Percentiles rank a stretch among this genome's conserved stretches.
Evolutionary conservation across 2,329 filamentous ascomycete species (phyloP).

Genomic region (Talaromyces sp.): DNA sequence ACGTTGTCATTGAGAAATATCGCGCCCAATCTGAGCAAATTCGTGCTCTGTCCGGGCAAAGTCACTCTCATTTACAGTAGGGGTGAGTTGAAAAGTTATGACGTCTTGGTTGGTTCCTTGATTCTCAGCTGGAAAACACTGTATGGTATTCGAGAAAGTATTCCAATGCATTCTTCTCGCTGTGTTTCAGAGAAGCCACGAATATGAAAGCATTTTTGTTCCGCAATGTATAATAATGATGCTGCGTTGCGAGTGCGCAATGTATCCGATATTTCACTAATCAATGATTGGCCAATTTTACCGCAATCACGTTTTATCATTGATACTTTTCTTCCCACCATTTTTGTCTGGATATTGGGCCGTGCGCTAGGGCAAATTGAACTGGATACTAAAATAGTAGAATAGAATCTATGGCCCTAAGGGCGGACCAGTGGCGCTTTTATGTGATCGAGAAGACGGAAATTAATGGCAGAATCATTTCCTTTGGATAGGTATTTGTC

Average conservation of each 20-base stretch:
- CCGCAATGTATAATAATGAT: not conserved
- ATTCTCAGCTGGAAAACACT: constrained; percentile 1
- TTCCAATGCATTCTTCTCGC: constrained; percentile 1
- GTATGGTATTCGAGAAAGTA: not conserved
- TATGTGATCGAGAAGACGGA: constrained; percentile 3
- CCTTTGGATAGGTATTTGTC: not conserved
- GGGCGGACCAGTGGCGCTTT: not conserved
- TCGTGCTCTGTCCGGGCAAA: constrained; percentile 2
- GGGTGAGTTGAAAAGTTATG: constrained; percentile 4
- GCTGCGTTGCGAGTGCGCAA: constrained; percentile 3
- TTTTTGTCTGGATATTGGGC: not conserved
- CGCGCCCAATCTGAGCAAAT: not conserved
- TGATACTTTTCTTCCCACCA: constrained; percentile 4
- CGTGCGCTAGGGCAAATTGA: constrained; percentile 1
- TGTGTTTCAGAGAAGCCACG: constrained; percentile 3
- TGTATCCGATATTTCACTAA: constrained; percentile 4
- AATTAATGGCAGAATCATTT: constrained; percentile 2
- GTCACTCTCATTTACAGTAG: not conserved
- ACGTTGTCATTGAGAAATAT: not conserved
- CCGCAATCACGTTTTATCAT: constrained; percentile 3
- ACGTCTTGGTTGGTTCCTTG: not conserved
- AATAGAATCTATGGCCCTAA: constrained; percentile 3
- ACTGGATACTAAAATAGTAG: not conserved
- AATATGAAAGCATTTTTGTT: constrained; percentile 1
- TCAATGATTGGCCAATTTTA: constrained; percentile 5